These are phyloP conservation scores for Medicago ruthenica DNA, from an alignment of 306 rosid species.

Conservation along the genomic window DNA sequence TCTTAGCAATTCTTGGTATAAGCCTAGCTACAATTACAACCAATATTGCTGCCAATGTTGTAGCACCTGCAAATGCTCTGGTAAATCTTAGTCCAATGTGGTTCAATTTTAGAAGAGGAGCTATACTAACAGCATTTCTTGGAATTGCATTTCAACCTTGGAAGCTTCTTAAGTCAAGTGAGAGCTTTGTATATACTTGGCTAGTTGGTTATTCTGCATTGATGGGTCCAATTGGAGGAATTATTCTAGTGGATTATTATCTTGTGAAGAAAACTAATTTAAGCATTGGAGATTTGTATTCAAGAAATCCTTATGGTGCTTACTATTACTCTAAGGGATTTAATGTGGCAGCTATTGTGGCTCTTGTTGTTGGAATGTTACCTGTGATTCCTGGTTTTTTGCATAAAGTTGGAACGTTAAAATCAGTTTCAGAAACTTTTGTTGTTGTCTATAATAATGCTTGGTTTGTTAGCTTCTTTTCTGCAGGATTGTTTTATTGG, in stretches of 20 bases:
- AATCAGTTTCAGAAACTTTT: slow-evolving; percentile 53
- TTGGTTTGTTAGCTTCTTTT: slow-evolving; percentile 87
- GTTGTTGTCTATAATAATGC: slow-evolving; percentile 78
- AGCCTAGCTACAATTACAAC: slow-evolving; percentile 83
- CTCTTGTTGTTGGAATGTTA: slow-evolving; percentile 70
- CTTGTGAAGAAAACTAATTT: slow-evolving; percentile 52
- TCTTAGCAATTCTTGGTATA: slow-evolving; percentile 76
- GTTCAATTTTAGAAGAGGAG: slow-evolving; percentile 80
- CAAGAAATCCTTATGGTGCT: slow-evolving; percentile 63
- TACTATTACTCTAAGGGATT: slow-evolving; percentile 72
- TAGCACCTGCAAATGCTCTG: slow-evolving; percentile 92
- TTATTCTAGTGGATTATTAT: slow-evolving; percentile 77
- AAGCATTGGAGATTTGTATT: slow-evolving; percentile 65
- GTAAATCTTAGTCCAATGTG: slow-evolving; percentile 74
- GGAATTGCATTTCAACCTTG: slow-evolving; percentile 93
- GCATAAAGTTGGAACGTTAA: slow-evolving; percentile 63
- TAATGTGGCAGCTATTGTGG: slow-evolving; percentile 72
- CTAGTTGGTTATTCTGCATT: slow-evolving; percentile 88
- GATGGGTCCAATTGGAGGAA: slow-evolving; percentile 86
- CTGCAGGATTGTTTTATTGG: slow-evolving; percentile 74
- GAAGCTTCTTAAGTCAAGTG: slow-evolving; percentile 89
- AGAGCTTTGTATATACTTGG: slow-evolving; percentile 93
- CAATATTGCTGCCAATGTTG: slow-evolving; percentile 91
- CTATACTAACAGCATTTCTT: slow-evolving; percentile 70
- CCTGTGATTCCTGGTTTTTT: slow-evolving; percentile 89